A percentile compares a stretch with the other conserved stretches of the same genome.
Evolutionary conservation across 192 early-diverging fungal species (phyloP).

Genomic region (Podila epicladia): DNA sequence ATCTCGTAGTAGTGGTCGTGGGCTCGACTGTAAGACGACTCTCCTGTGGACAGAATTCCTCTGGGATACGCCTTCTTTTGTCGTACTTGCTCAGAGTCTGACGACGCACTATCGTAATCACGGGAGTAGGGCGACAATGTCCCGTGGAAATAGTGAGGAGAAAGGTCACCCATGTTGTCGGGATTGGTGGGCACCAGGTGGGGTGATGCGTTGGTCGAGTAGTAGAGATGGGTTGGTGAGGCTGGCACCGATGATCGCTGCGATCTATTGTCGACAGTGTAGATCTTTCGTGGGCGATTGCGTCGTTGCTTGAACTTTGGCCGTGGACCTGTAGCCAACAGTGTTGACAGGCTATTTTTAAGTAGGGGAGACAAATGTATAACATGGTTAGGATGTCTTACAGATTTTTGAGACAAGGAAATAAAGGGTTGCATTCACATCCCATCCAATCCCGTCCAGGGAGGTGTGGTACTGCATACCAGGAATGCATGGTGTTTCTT

Average conservation of each 20-base stretch:
- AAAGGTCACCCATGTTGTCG: slow-evolving; percentile 43
- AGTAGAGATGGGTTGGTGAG: slow-evolving; percentile 45
- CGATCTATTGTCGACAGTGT: slow-evolving; percentile 43
- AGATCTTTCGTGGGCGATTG: slow-evolving; percentile 43
- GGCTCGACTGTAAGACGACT: slow-evolving; percentile 2
- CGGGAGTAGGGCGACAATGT: slow-evolving; percentile 33
- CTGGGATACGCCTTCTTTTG: slow-evolving; percentile 37
- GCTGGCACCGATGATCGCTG: slow-evolving; percentile 46
- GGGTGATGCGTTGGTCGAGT: slow-evolving; percentile 31
- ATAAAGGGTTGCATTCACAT: too few species aligned
- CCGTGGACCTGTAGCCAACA: slow-evolving; percentile 38
- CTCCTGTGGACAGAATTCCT: slow-evolving; percentile 33
- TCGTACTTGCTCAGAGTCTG: slow-evolving; percentile 35
- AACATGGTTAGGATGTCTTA: neutral
- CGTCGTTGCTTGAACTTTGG: slow-evolving; percentile 35
- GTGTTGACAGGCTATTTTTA: slow-evolving; percentile 34
- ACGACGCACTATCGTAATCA: slow-evolving; percentile 50
- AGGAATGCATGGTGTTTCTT: neutral
- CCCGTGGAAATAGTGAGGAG: slow-evolving; percentile 42
- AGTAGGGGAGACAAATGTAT: neutral
- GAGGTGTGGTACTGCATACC: too few species aligned
- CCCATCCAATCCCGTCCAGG: too few species aligned
- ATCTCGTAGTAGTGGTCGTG: slow-evolving; percentile 48
- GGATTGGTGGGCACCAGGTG: slow-evolving; percentile 41
- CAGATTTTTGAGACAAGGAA: too few species aligned